Base-by-base conservation (phyloP, 106 monocot species). In the Dioscorea zingiberensis region DNA sequence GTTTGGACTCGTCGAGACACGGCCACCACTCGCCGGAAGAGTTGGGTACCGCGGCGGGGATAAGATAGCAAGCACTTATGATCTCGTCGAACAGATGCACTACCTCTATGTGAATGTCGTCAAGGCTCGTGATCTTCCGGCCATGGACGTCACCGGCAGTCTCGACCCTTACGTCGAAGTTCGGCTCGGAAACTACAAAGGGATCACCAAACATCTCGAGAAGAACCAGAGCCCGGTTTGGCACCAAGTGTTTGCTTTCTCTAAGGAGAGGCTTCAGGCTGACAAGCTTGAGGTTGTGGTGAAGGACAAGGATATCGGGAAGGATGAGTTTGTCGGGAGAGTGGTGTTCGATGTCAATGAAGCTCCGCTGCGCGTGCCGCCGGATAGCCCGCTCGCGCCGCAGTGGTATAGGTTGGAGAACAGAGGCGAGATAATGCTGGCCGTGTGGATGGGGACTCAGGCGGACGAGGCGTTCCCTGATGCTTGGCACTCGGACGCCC, bases 131-230 rank as follows among this genome's bases (percentile, higher is more conserved):
- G 64, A 64, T 13, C 48, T 64, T 2, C 64, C 64, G 3, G 44
- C 64, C 25, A 64, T 48, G 64, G 64, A 64, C 24, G 5, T 64
- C 48, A 64, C 64, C 13, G 64, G 64, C 1, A 64, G 64, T 23
- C 64, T 64, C 14, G 64, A 64, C 48, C 64, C 64, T 25, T 64
- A 64, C 24, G 64, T 64, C 2, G 64, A 64, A 47, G 48, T 64
- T 6, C 47, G n/a, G 48, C 64, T 64, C 25, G 64, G 64, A 4
- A 64, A 64, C 64, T 64, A 64, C 25, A 25, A 26, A 25, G 64
- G 48, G 13, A 9, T 24, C 11, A 64, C 64, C 23, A 47, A 25
- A 3, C 18, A 19, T 18, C 18, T 64, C 2, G 64, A 64, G 48
- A 64, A 47, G 64, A 64, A 64, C 48, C 64, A 64, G 64, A 64